These are phyloP conservation scores for Pseudonitzschia multiseries DNA, from an alignment of 108 stramenopile species.

Conservation along the genomic window DNA sequence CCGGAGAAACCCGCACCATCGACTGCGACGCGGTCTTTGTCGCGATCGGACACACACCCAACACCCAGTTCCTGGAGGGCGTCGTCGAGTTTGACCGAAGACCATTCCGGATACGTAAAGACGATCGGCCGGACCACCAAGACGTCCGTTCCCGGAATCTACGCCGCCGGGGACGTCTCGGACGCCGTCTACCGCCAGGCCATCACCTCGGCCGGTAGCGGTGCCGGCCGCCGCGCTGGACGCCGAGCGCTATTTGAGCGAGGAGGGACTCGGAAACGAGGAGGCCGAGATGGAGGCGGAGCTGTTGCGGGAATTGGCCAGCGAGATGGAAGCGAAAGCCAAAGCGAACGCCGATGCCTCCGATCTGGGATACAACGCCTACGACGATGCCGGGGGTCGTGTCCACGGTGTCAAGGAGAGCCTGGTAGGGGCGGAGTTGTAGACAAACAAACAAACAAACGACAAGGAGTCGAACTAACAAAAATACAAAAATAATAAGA, in stretches of 20 bases:
- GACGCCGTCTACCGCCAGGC: constrained; percentile 95
- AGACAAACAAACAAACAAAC: too few relatives aligned
- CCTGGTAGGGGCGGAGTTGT: constrained; percentile 61
- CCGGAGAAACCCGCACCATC: constrained; percentile 57
- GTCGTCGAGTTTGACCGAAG: constrained; percentile 82
- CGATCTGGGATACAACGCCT: constrained; percentile 68
- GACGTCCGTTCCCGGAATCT: constrained; percentile 90
- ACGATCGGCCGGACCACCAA: constrained; percentile 59
- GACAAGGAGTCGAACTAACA: neutral
- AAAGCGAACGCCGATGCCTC: too few relatives aligned
- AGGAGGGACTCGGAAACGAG: constrained; percentile 88
- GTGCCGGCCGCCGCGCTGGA: constrained; percentile 94
- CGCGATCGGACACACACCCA: constrained; percentile 94
- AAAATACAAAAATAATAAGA: neutral
- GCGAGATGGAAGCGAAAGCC: constrained; percentile 43
- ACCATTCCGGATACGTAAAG: constrained; percentile 82
- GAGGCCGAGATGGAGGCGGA: constrained; percentile 84
- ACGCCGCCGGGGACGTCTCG: constrained; percentile 94
- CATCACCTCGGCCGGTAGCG: constrained; percentile 92
- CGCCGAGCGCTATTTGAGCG: constrained; percentile 91
- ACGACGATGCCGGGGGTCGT: constrained; percentile 79
- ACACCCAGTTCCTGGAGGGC: constrained; percentile 81
- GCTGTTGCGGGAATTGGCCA: constrained; percentile 68
- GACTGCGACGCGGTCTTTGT: constrained; percentile 87
- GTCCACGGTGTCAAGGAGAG: constrained; percentile 80